Percentiles rank a stretch among this genome's conserved stretches.
phyloP scores from a whole-genome alignment of 257 asterid species.

The Capsicum rhomboideum region DNA sequence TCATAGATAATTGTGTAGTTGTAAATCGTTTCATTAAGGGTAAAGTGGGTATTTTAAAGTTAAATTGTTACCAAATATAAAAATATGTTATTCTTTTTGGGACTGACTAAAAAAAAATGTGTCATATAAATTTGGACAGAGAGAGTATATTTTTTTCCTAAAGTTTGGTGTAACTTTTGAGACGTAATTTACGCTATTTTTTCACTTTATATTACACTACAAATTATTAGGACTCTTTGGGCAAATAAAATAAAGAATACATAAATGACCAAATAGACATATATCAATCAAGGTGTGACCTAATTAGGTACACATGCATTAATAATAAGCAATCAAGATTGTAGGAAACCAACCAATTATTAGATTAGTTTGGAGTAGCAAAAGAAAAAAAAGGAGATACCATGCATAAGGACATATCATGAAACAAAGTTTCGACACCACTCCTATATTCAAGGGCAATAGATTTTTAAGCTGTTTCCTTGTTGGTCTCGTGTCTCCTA shows the following conservation, averaged over 20 bases:
- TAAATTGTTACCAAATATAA: too few species aligned
- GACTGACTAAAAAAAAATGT: too few species aligned
- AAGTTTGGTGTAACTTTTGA: too few species aligned
- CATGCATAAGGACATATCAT: constrained; percentile 9
- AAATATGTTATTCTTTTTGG: too few species aligned
- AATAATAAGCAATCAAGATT: neutral
- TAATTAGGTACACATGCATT: neutral
- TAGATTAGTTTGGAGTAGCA: neutral
- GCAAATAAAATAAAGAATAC: neutral
- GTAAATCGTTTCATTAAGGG: too few species aligned
- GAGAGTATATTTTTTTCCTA: too few species aligned
- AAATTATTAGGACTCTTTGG: neutral
- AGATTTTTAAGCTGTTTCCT: neutral
- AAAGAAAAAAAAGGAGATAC: neutral
- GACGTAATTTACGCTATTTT: neutral
- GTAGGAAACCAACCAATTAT: neutral
- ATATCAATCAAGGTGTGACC: neutral
- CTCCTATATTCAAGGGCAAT: constrained; percentile 4
- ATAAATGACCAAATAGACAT: neutral
- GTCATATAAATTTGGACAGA: too few species aligned
- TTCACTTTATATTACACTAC: neutral
- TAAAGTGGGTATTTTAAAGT: too few species aligned
- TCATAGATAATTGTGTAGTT: too few species aligned
- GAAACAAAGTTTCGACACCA: constrained; percentile 6
- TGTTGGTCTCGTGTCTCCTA: neutral